These are phyloP conservation scores for Eucalyptus regnans DNA, from an alignment of 345 rosid genomes.

Conservation along the genomic window DNA sequence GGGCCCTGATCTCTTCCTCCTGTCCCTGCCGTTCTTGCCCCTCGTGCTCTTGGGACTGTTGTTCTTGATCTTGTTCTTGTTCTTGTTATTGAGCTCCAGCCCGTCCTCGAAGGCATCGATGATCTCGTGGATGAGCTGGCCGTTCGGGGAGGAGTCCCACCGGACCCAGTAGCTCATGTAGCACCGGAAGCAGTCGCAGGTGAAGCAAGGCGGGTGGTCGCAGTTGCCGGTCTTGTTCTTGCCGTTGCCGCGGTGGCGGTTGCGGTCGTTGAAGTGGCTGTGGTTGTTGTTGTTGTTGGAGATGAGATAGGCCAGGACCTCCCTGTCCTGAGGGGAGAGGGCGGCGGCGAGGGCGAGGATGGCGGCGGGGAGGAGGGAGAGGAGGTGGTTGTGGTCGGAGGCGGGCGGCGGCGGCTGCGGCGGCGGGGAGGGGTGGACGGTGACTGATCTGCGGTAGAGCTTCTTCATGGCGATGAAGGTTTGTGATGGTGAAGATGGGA, in stretches of 20 bases:
- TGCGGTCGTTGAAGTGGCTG: not conserved
- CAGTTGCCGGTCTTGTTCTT: not conserved
- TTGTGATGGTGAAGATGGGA: not conserved
- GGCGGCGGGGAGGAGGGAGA: slow-evolving; percentile 61
- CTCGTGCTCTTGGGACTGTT: not conserved
- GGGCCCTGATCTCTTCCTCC: slow-evolving; percentile 21
- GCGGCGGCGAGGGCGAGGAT: slow-evolving; percentile 53
- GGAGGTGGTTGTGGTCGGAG: slow-evolving; percentile 15
- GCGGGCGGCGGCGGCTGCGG: slow-evolving; percentile 1
- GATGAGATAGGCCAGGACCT: slow-evolving; percentile 18
- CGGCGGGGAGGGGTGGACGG: slow-evolving; percentile 44
- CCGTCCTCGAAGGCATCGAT: slow-evolving; percentile 67
- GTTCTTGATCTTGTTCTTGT: not conserved
- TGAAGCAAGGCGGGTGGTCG: slow-evolving; percentile 42
- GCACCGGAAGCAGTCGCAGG: slow-evolving; percentile 71
- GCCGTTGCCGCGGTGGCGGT: not conserved
- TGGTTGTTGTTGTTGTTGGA: slow-evolving; percentile 27
- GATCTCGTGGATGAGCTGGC: slow-evolving; percentile 73
- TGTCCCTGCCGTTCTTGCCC: slow-evolving; percentile 25
- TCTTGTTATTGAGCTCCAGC: slow-evolving; percentile 4
- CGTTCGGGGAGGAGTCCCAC: slow-evolving; percentile 76
- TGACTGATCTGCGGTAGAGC: slow-evolving; percentile 46
- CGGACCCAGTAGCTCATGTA: slow-evolving; percentile 74
- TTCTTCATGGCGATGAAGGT: slow-evolving; percentile 43
- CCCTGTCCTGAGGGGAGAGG: slow-evolving; percentile 54